These are phyloP conservation scores for Ustilago sp. DNA, from an alignment of 1,284 basidiomycete species.

Conservation along the genomic window DNA sequence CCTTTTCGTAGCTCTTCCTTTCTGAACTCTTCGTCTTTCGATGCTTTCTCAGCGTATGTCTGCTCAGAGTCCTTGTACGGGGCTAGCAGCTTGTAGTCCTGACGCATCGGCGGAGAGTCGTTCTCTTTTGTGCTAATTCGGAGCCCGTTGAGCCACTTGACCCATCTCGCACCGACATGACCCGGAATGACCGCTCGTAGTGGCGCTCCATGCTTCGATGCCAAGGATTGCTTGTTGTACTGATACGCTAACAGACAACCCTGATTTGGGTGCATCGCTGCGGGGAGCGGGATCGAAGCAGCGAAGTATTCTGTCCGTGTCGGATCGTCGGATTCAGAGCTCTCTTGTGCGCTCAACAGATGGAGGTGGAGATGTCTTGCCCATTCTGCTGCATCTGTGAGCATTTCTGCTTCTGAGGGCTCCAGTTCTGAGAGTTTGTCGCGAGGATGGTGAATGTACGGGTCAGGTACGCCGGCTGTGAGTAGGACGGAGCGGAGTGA, in stretches of 20 bases:
- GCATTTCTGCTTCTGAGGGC: constrained; percentile 27
- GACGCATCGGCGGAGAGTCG: constrained; percentile 40
- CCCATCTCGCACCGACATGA: constrained; percentile 79
- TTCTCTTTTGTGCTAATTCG: constrained; percentile 13
- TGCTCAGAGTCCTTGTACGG: constrained; percentile 73
- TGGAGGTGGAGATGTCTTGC: constrained; percentile 39
- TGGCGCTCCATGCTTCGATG: constrained; percentile 78
- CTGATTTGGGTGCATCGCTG: constrained; percentile 54
- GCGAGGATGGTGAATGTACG: constrained; percentile 35
- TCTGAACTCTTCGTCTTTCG: constrained; percentile 19
- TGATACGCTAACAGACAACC: constrained; percentile 39
- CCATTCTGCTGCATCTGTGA: constrained; percentile 29
- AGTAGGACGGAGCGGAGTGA: constrained; percentile 46
- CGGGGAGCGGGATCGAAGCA: constrained; percentile 47
- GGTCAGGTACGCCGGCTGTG: constrained; percentile 39
- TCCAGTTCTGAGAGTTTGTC: constrained; percentile 12
- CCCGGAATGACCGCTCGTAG: constrained; percentile 78
- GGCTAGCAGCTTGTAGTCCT: constrained; percentile 35
- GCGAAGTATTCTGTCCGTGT: constrained; percentile 37
- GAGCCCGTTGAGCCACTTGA: constrained; percentile 78
- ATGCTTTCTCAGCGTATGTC: constrained; percentile 22
- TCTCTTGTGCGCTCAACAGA: constrained; percentile 45
- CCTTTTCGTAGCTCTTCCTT: constrained; percentile 13
- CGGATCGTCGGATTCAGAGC: constrained; percentile 42
- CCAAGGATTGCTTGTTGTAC: constrained; percentile 72